These are phyloP conservation scores for Citropsis articulata DNA, from an alignment of 345 rosid species.

Conservation along the genomic window DNA sequence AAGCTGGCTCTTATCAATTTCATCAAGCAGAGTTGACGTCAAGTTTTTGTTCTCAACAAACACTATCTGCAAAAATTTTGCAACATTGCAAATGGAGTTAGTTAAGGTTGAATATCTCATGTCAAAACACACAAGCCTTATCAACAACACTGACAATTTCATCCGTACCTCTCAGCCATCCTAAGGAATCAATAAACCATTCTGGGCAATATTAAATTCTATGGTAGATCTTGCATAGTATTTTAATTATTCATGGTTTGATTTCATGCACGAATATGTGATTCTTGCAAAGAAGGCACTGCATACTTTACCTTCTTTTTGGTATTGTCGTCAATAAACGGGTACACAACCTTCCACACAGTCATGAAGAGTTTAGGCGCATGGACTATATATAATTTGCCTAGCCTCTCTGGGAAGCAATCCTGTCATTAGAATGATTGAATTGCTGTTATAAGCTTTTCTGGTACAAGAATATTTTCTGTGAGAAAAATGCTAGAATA, in stretches of 20 bases:
- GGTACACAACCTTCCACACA: slow-evolving; percentile 81
- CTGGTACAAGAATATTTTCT: neutral
- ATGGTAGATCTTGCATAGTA: no score
- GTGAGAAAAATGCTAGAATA: neutral
- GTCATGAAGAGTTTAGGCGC: slow-evolving; percentile 82
- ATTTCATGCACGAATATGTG: neutral
- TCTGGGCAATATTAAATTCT: no score
- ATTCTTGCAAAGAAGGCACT: slow-evolving; percentile 3
- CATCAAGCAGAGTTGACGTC: slow-evolving; percentile 53
- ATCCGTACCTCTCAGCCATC: neutral
- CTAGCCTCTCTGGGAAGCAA: slow-evolving; percentile 87
- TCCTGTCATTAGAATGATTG: slow-evolving; percentile 46
- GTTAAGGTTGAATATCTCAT: neutral
- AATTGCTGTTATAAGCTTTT: neutral
- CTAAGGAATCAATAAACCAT: neutral
- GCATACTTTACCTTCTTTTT: slow-evolving; percentile 63
- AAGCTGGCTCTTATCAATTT: slow-evolving; percentile 78
- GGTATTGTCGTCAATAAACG: slow-evolving; percentile 77
- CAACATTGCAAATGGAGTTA: neutral
- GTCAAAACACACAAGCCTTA: neutral
- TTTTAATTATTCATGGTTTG: neutral
- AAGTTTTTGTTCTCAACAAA: slow-evolving; percentile 79
- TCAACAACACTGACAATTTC: neutral
- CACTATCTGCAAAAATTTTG: slow-evolving; percentile 47
- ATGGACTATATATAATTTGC: slow-evolving; percentile 62